Evolutionary conservation across 1,139 yeast genomes (phyloP), one percentile per base, ranked within the genome.

Genomic region (Geotrichum carabidarum): DNA sequence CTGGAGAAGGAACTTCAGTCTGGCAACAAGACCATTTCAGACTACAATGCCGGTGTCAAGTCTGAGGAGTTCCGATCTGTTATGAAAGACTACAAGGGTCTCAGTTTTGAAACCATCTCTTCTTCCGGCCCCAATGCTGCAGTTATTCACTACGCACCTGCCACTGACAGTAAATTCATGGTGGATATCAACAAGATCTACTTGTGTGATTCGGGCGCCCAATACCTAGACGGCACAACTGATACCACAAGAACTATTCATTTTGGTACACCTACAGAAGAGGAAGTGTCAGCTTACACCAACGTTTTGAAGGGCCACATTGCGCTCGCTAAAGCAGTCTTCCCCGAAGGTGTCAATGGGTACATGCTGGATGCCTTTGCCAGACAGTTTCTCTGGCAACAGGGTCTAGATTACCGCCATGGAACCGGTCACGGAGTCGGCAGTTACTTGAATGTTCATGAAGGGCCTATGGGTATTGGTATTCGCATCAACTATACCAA

Each of bases 391-490:
- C 75, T 94, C 63, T 93, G 99, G 99, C 72, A 78, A 41, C 71
- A 82, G 52, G 97, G 97, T 1, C 76, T 93, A 54, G 97, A 94
- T 71, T 94, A 93, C 71, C 82, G 86, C 54, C 99, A 94, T 69
- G 98, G 99, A 32, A 94, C 99, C 0, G 94, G 97, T 1, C 99
- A 94, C 70, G 99, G 99, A n/a, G 83, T 94, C 51, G 99, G 97
- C 3, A 78, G 95, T 0, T 93, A 76, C 67, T 79, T 94, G 60
- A 93, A 93, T 66, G 99, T 93, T 43, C 99, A 94, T 68, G 98
- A 94, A 68, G 96, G 96, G 3, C 99, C 99, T 12, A 83, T 91
- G 57, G 96, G 98, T 8, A 86, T 93, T 63, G 94, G 96, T 1
- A 80, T 83, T 62, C 78, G 86, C 61, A 51, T 54, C 37, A 59